Evolutionary conservation across 192 early-diverging fungal genomes (phyloP).

Genomic region (Coemansia sp.): DNA sequence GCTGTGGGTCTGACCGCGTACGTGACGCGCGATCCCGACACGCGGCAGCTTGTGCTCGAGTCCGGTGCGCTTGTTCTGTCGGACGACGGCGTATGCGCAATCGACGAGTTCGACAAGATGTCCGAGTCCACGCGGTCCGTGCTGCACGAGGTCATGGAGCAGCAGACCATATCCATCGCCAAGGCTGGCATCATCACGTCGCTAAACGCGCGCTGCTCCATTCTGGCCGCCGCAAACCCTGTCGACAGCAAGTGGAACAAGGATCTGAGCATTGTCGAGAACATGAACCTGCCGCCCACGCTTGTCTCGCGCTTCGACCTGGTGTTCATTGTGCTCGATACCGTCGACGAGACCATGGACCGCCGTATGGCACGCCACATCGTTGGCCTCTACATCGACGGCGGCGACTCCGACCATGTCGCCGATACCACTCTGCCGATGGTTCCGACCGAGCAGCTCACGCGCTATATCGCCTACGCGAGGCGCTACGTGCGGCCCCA

Average conservation of each 20-base stretch:
- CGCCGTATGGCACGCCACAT: slow-evolving; percentile 86
- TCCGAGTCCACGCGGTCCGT: slow-evolving; percentile 89
- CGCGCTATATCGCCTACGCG: slow-evolving; percentile 92
- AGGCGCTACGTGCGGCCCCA: slow-evolving; percentile 71
- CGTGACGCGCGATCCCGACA: slow-evolving; percentile 92
- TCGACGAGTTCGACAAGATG: slow-evolving; percentile 99
- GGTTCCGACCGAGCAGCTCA: slow-evolving; percentile 76
- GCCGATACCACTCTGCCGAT: not conserved
- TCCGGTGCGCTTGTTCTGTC: slow-evolving; percentile 94
- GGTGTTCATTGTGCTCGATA: slow-evolving; percentile 88
- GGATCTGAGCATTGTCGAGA: slow-evolving; percentile 78
- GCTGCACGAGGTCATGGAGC: slow-evolving; percentile 99
- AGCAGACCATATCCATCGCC: slow-evolving; percentile 96
- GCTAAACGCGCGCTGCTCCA: slow-evolving; percentile 93
- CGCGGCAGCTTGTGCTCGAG: slow-evolving; percentile 92
- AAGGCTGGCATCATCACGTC: slow-evolving; percentile 99
- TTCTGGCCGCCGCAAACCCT: slow-evolving; percentile 93
- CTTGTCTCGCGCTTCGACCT: slow-evolving; percentile 96
- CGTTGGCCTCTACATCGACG: slow-evolving; percentile 81
- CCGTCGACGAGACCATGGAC: slow-evolving; percentile 83
- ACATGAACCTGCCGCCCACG: slow-evolving; percentile 89
- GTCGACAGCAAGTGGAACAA: slow-evolving; percentile 87
- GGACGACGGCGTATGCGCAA: slow-evolving; percentile 96
- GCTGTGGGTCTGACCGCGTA: slow-evolving; percentile 96
- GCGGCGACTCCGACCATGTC: slow-evolving; percentile 26